Conservation (phyloP, 176 grass and related monocot genomes). For the Phoenix roebelenii region DNA sequence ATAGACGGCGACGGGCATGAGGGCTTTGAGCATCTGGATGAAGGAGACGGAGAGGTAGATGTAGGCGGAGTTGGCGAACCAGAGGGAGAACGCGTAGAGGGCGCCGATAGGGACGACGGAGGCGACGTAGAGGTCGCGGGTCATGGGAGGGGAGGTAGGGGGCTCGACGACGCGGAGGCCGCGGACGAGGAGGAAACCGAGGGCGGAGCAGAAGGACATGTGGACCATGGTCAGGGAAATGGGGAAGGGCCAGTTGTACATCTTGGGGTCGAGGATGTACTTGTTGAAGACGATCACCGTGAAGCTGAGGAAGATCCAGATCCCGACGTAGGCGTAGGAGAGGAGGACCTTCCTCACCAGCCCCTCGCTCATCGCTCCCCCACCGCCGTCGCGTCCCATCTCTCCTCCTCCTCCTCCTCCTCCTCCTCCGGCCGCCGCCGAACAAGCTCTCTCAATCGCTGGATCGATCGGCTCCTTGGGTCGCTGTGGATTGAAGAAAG, state of each 20-base stretch:
- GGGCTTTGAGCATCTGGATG: constrained; percentile 99
- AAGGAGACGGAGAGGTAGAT: constrained; percentile 98
- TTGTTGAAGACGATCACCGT: constrained; percentile 98
- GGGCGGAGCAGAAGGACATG: constrained; percentile 90
- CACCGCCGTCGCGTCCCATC: constrained; percentile 29
- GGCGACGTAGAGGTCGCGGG: constrained; percentile 48
- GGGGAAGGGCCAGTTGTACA: constrained; percentile 99
- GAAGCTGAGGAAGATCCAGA: constrained; percentile 98
- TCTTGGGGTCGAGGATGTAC: constrained; percentile 97
- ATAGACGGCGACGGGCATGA: constrained; percentile 96
- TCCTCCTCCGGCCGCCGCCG: not conserved
- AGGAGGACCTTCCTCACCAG: constrained; percentile 66
- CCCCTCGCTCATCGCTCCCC: constrained; percentile 35
- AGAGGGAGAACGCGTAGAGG: constrained; percentile 88
- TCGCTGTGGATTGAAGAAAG: too few species aligned
- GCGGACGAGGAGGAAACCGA: constrained; percentile 63
- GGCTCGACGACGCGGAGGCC: constrained; percentile 61
- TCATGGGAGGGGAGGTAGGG: constrained; percentile 63
- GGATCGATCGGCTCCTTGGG: too few species aligned
- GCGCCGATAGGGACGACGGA: constrained; percentile 86
- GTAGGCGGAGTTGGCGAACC: constrained; percentile 98
- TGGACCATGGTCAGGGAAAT: constrained; percentile 92
- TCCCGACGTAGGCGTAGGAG: constrained; percentile 64
- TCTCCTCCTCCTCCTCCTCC: constrained; percentile 22
- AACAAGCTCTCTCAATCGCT: not conserved